Base-by-base conservation (phyloP, 306 rosid species). In the Parietaria judaica region DNA sequence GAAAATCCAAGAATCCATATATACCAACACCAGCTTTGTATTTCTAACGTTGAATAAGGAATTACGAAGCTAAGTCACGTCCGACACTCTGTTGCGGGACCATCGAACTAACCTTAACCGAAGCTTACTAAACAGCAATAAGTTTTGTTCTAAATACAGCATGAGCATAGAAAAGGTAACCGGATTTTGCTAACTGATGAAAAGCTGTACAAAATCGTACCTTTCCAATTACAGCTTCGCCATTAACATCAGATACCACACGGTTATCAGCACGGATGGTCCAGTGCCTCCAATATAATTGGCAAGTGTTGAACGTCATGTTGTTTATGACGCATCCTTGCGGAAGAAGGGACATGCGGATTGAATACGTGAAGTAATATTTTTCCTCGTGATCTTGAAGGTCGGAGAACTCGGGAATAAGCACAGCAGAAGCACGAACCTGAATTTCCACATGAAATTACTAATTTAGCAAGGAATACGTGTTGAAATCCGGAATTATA, bases 221-320 rank as follows among this genome's bases (percentile, higher is more conserved):
- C 97, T 77, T 14, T 53, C 98, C 96, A 57, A 88, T 77, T 51
- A 88, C 98, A 55, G 92, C 98, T 74, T 91, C 96, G 51, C 50
- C 89, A 44, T 83, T 60, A 49, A 75, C 59, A 68, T 78, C 69
- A 62, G 79, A 69, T 64, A 69, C 68, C 54, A 88, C 75, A 6
- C 0, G 14, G 62, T 80, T 83, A 79, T 75, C 66, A 34, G 88
- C 84, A 70, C 71, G 81, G 51, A 91, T 75, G 56, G 77, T 60
- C 98, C 98, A 91, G 75, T 59, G 95, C 74, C 98, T 81, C 79
- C 65, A 45, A 44, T 76, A 59, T 73, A 91, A 81, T 69, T 88
- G 98, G 73, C 98, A 85, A 69, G 95, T 76, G 73, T 65, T n/a
- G 71, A 79, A 80, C 52, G 70, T 39, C 72, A 78, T 69, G 61